These are phyloP conservation scores for Scheffersomyces segobiensis DNA, from an alignment of 1,139 yeast species.

Conservation along the genomic window DNA sequence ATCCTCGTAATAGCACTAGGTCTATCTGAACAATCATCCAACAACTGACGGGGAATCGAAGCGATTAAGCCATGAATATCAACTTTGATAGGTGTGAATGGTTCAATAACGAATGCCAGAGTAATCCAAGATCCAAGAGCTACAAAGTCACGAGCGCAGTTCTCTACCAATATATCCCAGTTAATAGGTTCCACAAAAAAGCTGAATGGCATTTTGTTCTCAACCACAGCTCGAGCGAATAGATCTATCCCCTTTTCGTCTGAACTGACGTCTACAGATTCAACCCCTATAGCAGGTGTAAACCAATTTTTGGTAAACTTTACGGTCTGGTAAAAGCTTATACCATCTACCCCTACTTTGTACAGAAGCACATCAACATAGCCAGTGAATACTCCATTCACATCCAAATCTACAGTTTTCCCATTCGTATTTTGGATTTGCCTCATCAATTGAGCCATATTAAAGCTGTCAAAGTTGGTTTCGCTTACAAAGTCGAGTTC, in stretches of 20 bases:
- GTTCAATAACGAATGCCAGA: constrained; percentile 14
- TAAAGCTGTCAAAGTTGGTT: constrained; percentile 19
- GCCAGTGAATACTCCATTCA: constrained; percentile 19
- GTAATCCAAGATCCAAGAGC: constrained; percentile 28
- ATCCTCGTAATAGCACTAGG: constrained; percentile 25
- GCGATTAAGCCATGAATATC: constrained; percentile 17
- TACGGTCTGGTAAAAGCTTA: constrained; percentile 17
- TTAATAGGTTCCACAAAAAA: constrained; percentile 19
- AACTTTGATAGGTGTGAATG: constrained; percentile 15
- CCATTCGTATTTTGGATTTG: constrained; percentile 10
- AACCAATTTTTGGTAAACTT: constrained; percentile 14
- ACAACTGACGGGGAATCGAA: constrained; percentile 18
- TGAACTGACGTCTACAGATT: constrained; percentile 8
- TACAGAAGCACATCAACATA: constrained; percentile 17
- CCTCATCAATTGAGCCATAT: constrained; percentile 20
- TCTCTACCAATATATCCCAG: constrained; percentile 29
- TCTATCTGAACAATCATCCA: constrained; percentile 16
- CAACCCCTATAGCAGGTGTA: constrained; percentile 13
- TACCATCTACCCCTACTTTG: constrained; percentile 14
- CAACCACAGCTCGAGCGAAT: constrained; percentile 8
- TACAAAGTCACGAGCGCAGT: constrained; percentile 21
- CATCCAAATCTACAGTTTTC: constrained; percentile 16
- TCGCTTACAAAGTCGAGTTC: constrained; percentile 27
- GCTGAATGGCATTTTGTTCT: constrained; percentile 19
- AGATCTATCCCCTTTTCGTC: constrained; percentile 6